Percentiles rank a stretch among this genome's conserved stretches.
Conservation (phyloP, 441 rosid genomes). For the Mallotus repandus region DNA sequence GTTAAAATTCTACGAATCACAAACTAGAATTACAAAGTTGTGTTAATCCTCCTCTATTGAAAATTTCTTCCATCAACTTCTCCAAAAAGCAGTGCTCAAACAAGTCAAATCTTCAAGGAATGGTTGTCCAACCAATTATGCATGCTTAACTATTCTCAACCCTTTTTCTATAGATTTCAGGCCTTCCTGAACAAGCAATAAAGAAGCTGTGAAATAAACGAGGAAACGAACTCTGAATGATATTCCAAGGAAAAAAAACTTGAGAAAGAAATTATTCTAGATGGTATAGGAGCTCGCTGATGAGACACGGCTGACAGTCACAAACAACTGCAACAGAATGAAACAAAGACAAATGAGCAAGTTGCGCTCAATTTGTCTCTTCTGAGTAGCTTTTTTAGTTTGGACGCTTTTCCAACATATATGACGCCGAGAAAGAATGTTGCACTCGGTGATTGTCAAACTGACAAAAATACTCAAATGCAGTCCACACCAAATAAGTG, state of each 20-base stretch:
- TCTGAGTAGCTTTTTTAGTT: conserved; percentile 10
- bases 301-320: conserved; percentile 17
- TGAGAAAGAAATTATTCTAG: conserved; percentile 4
- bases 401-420: conserved; percentile 14
- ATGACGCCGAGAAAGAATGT: conserved; percentile 20
- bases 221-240: conserved; percentile 3
- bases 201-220: conserved; percentile 4
- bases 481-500: conserved; percentile 17
- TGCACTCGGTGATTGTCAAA: conserved; percentile 21
- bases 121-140: neutral
- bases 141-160: neutral
- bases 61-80: neutral
- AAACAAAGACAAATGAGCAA: conserved; percentile 20
- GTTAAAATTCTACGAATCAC: neutral
- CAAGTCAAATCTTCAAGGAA: neutral
- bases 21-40: conserved; percentile 3
- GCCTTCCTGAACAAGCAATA: neutral
- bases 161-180: neutral
- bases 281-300: conserved; percentile 13
- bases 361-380: conserved; percentile 27
- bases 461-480: conserved; percentile 30
- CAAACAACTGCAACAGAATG: conserved; percentile 17
- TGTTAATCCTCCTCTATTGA: neutral
- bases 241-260: neutral
- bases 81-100: neutral